These are phyloP conservation scores for Trichosporon faecale DNA, from an alignment of 1,284 basidiomycete genomes.

Conservation along the genomic window DNA sequence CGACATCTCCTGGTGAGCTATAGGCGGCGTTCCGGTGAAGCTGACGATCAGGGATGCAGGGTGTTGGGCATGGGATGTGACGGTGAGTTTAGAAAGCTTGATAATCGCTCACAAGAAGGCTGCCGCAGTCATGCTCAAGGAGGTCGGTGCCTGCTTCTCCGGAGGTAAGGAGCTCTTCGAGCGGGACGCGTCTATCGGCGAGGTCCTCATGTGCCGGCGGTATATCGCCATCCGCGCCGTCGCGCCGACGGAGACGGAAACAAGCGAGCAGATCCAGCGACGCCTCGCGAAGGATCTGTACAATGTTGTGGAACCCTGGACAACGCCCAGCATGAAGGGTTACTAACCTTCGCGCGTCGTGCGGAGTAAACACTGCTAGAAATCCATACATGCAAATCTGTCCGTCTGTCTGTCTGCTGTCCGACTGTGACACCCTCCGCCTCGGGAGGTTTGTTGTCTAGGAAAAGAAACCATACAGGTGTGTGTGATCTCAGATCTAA, in stretches of 20 bases:
- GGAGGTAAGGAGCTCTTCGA: slow-evolving; percentile 60
- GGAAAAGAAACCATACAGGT: slow-evolving; percentile 10
- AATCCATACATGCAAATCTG: slow-evolving; percentile 6
- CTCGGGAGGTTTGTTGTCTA: background rate
- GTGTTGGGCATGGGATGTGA: slow-evolving; percentile 72
- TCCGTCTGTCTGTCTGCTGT: background rate
- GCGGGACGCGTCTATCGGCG: slow-evolving; percentile 58
- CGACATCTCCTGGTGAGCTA: slow-evolving; percentile 64
- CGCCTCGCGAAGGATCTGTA: slow-evolving; percentile 80
- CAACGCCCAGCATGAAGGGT: slow-evolving; percentile 26
- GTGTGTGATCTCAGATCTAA: slow-evolving; percentile 8
- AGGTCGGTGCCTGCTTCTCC: slow-evolving; percentile 75
- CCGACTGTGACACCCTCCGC: background rate
- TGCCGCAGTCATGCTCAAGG: slow-evolving; percentile 83
- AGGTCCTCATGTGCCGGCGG: slow-evolving; percentile 73
- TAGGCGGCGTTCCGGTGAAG: background rate
- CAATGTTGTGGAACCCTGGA: slow-evolving; percentile 68
- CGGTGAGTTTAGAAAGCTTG: slow-evolving; percentile 55
- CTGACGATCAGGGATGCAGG: slow-evolving; percentile 52
- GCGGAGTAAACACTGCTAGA: background rate
- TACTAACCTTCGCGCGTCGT: background rate
- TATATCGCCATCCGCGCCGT: slow-evolving; percentile 65
- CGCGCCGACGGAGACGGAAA: slow-evolving; percentile 55
- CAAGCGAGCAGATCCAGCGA: slow-evolving; percentile 68
- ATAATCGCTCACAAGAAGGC: slow-evolving; percentile 56